These are phyloP conservation scores for Batrachochytrium dendrobatidis DNA, from an alignment of 371 early-diverging fungal species.

Conservation along the genomic window DNA sequence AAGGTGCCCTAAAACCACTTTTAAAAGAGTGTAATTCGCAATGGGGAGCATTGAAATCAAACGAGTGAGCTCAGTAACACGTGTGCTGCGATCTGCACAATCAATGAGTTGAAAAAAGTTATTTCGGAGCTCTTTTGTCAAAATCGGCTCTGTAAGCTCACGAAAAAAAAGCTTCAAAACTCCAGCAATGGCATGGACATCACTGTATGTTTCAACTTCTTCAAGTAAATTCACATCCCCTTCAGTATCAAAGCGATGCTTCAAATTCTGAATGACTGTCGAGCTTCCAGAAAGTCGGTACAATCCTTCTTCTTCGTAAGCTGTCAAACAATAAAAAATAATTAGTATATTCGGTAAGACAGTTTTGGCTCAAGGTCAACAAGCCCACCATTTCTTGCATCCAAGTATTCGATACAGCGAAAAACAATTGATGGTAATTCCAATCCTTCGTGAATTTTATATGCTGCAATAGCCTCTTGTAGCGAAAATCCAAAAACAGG, in stretches of 20 bases:
- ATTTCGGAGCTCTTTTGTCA: slow-evolving; percentile 68
- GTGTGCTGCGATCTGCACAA: slow-evolving; percentile 57
- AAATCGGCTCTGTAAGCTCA: slow-evolving; percentile 76
- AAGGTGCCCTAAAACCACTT: slow-evolving; percentile 36
- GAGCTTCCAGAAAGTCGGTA: slow-evolving; percentile 84
- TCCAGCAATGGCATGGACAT: slow-evolving; percentile 88
- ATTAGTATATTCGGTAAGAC: background rate
- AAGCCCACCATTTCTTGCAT: slow-evolving; percentile 60
- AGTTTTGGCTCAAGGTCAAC: background rate
- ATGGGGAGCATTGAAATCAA: slow-evolving; percentile 60
- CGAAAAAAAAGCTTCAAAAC: slow-evolving; percentile 86
- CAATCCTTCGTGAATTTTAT: slow-evolving; percentile 55
- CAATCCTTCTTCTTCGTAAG: slow-evolving; percentile 85
- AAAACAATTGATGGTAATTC: slow-evolving; percentile 86
- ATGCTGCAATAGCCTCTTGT: slow-evolving; percentile 22
- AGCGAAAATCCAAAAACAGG: slow-evolving; percentile 38
- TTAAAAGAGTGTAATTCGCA: slow-evolving; percentile 27
- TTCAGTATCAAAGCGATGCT: slow-evolving; percentile 67
- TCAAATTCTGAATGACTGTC: slow-evolving; percentile 59
- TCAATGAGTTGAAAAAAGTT: slow-evolving; percentile 70
- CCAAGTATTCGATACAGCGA: slow-evolving; percentile 91
- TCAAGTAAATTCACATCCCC: slow-evolving; percentile 54
- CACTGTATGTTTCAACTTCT: slow-evolving; percentile 53
- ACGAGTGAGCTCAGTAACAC: slow-evolving; percentile 66
- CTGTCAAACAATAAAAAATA: slow-evolving; percentile 7